Evolutionary conservation across 768 basidiomycete genomes (phyloP).

Genomic region (Fistulinella prunicolor): DNA sequence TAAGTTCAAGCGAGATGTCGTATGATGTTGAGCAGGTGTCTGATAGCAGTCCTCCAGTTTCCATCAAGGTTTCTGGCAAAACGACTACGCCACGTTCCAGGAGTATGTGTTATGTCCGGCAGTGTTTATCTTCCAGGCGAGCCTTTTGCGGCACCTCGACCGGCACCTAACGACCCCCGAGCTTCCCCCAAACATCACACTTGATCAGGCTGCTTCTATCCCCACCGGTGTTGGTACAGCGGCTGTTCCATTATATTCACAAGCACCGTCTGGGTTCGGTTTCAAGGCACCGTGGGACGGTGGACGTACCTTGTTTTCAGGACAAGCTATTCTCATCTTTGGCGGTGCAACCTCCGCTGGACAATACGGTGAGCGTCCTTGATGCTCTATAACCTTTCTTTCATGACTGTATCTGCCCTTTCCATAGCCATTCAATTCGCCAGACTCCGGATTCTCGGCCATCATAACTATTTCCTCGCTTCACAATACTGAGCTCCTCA

Average conservation of each 20-base stretch:
- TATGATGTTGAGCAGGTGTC: too few relatives aligned
- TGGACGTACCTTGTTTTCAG: conserved; percentile 25
- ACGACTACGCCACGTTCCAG: conserved; percentile 13
- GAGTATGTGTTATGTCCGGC: conserved; percentile 19
- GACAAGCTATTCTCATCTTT: conserved; percentile 30
- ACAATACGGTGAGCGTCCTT: conserved; percentile 26
- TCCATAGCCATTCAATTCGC: conserved; percentile 29
- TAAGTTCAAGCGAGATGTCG: too few relatives aligned
- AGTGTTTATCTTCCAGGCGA: conserved; percentile 13
- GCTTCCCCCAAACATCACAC: conserved; percentile 31
- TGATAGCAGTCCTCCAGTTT: too few relatives aligned
- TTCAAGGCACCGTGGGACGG: conserved; percentile 27
- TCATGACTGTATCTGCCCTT: not conserved
- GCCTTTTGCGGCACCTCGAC: not conserved
- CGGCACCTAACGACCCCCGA: conserved; percentile 1
- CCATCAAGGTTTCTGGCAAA: too few relatives aligned
- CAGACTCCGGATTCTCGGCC: conserved; percentile 26
- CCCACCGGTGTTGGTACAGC: conserved; percentile 32
- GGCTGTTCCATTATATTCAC: conserved; percentile 29
- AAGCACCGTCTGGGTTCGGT: conserved; percentile 18
- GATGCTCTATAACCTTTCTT: not conserved
- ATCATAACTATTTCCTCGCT: conserved; percentile 37
- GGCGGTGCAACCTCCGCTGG: conserved; percentile 37
- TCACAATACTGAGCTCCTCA: conserved; percentile 27
- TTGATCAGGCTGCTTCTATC: conserved; percentile 36